Percentiles rank a stretch among this genome's conserved stretches.
Conservation (phyloP, 371 early-diverging fungal species). For the Rhizopus stolonifer region DNA sequence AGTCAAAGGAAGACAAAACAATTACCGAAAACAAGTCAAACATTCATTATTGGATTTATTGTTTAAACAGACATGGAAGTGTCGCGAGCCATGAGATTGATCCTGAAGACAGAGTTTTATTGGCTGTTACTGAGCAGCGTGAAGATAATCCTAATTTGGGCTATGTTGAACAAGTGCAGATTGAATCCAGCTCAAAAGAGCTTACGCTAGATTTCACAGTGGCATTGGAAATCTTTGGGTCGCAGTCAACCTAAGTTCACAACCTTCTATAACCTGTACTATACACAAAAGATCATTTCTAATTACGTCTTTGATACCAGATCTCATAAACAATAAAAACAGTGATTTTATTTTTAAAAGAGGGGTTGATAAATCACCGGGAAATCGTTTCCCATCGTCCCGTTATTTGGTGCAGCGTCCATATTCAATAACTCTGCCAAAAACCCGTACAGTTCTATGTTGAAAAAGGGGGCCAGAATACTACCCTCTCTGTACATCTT, state of each 20-base stretch:
- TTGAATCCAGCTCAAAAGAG: constrained; percentile 18
- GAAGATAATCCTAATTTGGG: constrained; percentile 29
- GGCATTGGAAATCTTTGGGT: constrained; percentile 36
- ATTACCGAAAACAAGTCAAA: constrained; percentile 18
- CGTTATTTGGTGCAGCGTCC: constrained; percentile 68
- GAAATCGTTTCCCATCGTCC: constrained; percentile 44
- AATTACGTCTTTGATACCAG: background rate
- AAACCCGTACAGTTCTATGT: constrained; percentile 76
- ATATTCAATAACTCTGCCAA: constrained; percentile 64
- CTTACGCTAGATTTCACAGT: constrained; percentile 30
- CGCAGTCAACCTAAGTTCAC: constrained; percentile 16
- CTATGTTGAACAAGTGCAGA: constrained; percentile 31
- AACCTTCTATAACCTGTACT: too few species aligned
- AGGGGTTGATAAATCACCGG: constrained; percentile 18
- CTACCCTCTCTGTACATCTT: constrained; percentile 21
- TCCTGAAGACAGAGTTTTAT: constrained; percentile 40
- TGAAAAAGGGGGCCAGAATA: constrained; percentile 61
- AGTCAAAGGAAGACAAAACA: background rate
- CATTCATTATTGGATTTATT: constrained; percentile 45
- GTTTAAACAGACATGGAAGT: constrained; percentile 37
- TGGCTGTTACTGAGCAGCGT: constrained; percentile 39
- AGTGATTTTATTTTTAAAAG: constrained; percentile 7
- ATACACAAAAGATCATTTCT: background rate
- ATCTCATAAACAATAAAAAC: background rate
- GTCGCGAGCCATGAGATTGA: constrained; percentile 27